Percentiles rank a stretch among this genome's conserved stretches.
Evolutionary conservation across 768 basidiomycete species (phyloP).

Genomic region (Lactarius sp.): DNA sequence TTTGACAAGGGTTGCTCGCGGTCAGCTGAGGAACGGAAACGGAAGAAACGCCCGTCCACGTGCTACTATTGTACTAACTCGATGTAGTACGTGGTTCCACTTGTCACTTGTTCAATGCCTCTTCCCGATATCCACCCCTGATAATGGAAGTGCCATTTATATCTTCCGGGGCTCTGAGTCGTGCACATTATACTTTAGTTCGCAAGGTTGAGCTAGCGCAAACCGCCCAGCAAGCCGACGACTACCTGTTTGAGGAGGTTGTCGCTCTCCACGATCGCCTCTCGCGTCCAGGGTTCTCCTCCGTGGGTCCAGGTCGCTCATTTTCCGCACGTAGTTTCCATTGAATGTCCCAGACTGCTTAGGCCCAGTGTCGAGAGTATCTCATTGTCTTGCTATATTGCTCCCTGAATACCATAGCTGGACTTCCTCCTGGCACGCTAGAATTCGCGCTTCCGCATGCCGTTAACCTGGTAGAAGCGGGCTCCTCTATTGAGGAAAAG

Average conservation of each 20-base stretch:
- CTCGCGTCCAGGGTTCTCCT: slow-evolving; percentile 43
- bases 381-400: slow-evolving; percentile 72
- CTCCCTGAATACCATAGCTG: slow-evolving; percentile 44
- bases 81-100: no score
- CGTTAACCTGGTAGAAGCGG: slow-evolving; percentile 69
- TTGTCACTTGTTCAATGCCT: no score
- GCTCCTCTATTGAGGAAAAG: slow-evolving; percentile 54
- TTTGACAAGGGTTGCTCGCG: no score
- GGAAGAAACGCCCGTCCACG: slow-evolving; percentile 5
- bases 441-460: slow-evolving; percentile 75
- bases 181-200: slow-evolving; percentile 71
- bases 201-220: slow-evolving; percentile 61
- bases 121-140: neutral
- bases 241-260: slow-evolving; percentile 55
- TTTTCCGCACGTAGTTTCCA: neutral
- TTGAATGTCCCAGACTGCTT: slow-evolving; percentile 6
- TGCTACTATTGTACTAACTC: neutral
- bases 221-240: slow-evolving; percentile 56
- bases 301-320: slow-evolving; percentile 41
- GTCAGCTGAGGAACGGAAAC: no score
- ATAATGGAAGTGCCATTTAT: slow-evolving; percentile 73
- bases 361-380: slow-evolving; percentile 64
- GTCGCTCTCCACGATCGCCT: slow-evolving; percentile 51
- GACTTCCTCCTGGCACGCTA: slow-evolving; percentile 41
- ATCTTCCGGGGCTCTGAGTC: slow-evolving; percentile 72